phyloP scores from a whole-genome alignment of 345 rosid species.

The Crucihimalaya himalaica region DNA sequence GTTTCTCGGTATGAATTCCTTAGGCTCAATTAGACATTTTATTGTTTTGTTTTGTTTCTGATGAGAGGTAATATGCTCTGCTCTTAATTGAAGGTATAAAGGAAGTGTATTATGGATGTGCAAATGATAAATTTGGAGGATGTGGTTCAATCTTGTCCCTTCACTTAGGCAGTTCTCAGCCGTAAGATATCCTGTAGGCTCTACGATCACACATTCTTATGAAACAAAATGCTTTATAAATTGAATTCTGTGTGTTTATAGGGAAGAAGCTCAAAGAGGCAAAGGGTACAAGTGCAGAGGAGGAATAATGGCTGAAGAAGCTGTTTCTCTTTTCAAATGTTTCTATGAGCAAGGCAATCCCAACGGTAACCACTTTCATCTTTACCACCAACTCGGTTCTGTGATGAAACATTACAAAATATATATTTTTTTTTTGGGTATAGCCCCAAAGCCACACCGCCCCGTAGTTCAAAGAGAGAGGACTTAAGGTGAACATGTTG shows the following conservation, averaged over 20 bases:
- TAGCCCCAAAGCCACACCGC: constrained; percentile 56
- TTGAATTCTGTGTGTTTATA: constrained; percentile 17
- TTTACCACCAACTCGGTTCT: neutral
- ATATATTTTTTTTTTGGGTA: neutral
- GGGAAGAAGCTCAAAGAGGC: constrained; percentile 41
- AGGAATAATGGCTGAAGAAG: constrained; percentile 78
- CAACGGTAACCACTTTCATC: constrained; percentile 54
- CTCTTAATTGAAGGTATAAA: constrained; percentile 48
- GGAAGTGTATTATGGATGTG: constrained; percentile 75
- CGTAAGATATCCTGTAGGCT: constrained; percentile 36
- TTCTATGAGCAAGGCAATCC: constrained; percentile 93
- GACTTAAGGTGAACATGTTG: constrained; percentile 15
- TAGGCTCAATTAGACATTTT: neutral
- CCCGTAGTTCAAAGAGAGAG: constrained; percentile 41
- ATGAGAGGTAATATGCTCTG: neutral
- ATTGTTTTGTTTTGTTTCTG: neutral
- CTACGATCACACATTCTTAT: constrained; percentile 2
- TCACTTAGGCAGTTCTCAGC: constrained; percentile 49
- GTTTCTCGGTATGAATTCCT: constrained; percentile 55
- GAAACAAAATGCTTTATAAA: neutral
- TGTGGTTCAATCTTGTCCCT: constrained; percentile 76
- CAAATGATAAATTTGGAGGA: constrained; percentile 88
- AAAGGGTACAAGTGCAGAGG: constrained; percentile 59
- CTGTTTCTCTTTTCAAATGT: constrained; percentile 62
- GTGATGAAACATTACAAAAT: neutral